Conservation (phyloP, 176 grass and related monocot species). For the Secale cereale region DNA sequence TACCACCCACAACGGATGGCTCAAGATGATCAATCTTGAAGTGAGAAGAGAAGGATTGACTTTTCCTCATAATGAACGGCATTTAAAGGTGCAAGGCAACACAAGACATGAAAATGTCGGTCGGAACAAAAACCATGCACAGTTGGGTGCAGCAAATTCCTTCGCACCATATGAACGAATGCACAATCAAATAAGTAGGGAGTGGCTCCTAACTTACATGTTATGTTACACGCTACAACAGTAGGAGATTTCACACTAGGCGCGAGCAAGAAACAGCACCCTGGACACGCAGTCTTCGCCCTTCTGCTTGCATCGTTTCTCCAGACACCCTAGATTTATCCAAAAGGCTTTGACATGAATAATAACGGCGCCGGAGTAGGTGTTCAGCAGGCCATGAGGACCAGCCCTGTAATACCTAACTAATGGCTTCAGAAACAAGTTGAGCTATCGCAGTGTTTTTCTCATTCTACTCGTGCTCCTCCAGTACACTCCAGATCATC, state of each 20-base stretch:
- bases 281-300: not conserved
- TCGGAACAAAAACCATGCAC: not conserved
- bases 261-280: conserved; percentile 8
- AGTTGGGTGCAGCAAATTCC: not conserved
- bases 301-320: conserved; percentile 16
- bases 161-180: conserved; percentile 6
- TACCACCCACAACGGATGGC: too few relatives aligned
- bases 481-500: conserved; percentile 94
- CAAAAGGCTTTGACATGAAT: not conserved
- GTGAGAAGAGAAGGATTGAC: too few relatives aligned
- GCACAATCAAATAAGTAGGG: not conserved
- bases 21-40: too few relatives aligned
- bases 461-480: conserved; percentile 61
- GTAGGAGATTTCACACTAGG: conserved; percentile 3
- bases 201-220: conserved; percentile 23
- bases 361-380: not conserved
- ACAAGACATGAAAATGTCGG: not conserved
- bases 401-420: conserved; percentile 7
- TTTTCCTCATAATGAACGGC: not conserved
- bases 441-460: conserved; percentile 7
- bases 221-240: not conserved
- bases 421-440: conserved; percentile 1
- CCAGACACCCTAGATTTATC: conserved; percentile 19
- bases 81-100: not conserved
- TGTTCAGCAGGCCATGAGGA: not conserved